Percentiles rank a stretch among this genome's conserved stretches.
phyloP scores from a whole-genome alignment of 2,329 filamentous ascomycete genomes.

The Cladosporium sp. region DNA sequence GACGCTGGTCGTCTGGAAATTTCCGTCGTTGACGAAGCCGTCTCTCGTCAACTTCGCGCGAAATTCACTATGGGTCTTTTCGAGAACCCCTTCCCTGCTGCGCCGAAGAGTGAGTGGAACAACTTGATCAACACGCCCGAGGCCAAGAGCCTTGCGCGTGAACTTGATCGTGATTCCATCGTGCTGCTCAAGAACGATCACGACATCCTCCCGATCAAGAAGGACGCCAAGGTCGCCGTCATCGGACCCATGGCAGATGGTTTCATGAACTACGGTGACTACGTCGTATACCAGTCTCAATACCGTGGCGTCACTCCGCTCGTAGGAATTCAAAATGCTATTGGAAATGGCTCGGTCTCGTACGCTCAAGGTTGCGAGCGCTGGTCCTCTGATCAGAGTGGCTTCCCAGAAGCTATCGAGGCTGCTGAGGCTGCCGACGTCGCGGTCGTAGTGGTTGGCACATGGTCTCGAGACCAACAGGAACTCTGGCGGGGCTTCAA shows the following conservation, averaged over 20 bases:
- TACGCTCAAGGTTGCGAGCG: slow-evolving; percentile 68
- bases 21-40: slow-evolving; percentile 60
- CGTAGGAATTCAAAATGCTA: slow-evolving; percentile 46
- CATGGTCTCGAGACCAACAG: slow-evolving; percentile 69
- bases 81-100: slow-evolving; percentile 57
- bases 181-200: slow-evolving; percentile 63
- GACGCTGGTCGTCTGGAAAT: slow-evolving; percentile 57
- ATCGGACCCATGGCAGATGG: slow-evolving; percentile 73
- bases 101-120: slow-evolving; percentile 21
- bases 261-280: slow-evolving; percentile 47
- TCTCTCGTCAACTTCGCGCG: slow-evolving; percentile 59
- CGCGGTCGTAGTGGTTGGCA: slow-evolving; percentile 69
- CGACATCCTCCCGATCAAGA: slow-evolving; percentile 39
- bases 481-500: slow-evolving; percentile 69
- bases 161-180: slow-evolving; percentile 27
- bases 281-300: slow-evolving; percentile 29
- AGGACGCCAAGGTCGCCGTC: slow-evolving; percentile 63
- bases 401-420: slow-evolving; percentile 62
- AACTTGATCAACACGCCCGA: slow-evolving; percentile 28
- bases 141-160: slow-evolving; percentile 26
- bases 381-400: slow-evolving; percentile 67
- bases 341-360: slow-evolving; percentile 55
- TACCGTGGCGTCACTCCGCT: slow-evolving; percentile 31
- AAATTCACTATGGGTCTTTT: slow-evolving; percentile 71
- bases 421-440: slow-evolving; percentile 65